These are phyloP conservation scores for Penicillium argentinense DNA, from an alignment of 495 filamentous ascomycete genomes.

Conservation along the genomic window DNA sequence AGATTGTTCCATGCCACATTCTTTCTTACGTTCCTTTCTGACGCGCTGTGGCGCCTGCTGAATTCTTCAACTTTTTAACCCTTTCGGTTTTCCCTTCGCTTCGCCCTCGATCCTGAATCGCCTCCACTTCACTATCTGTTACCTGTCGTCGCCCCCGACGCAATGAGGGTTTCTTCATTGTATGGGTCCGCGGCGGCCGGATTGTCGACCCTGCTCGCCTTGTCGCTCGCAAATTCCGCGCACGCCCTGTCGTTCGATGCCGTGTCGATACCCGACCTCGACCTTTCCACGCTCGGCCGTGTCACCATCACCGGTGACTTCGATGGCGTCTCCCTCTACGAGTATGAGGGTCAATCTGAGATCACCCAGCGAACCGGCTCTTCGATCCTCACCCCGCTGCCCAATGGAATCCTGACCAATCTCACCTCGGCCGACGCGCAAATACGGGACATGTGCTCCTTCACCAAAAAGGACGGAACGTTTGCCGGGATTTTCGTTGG, in stretches of 20 bases:
- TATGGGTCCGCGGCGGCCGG: conserved; percentile 55
- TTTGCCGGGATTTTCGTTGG: conserved; percentile 77
- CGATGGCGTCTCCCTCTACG: conserved; percentile 83
- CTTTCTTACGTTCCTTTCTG: conserved; percentile 38
- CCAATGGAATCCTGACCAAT: conserved; percentile 78
- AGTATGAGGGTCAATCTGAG: conserved; percentile 78
- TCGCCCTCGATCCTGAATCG: conserved; percentile 2
- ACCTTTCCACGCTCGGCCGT: conserved; percentile 76
- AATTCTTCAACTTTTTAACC: conserved; percentile 23
- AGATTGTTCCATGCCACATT: conserved; percentile 32
- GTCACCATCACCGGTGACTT: conserved; percentile 91
- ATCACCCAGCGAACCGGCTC: conserved; percentile 69
- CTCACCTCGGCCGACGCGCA: conserved; percentile 75
- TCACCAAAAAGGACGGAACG: conserved; percentile 64
- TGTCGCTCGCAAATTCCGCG: conserved; percentile 40
- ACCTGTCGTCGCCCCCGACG: conserved; percentile 45
- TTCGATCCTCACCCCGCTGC: conserved; percentile 76
- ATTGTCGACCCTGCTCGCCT: conserved; percentile 39
- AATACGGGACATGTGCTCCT: conserved; percentile 85
- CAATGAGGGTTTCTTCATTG: conserved; percentile 60
- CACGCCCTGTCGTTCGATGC: conserved; percentile 65
- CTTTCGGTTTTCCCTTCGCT: conserved; percentile 16
- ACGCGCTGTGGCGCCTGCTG: conserved; percentile 29
- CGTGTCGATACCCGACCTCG: conserved; percentile 73
- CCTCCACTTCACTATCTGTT: conserved; percentile 7